phyloP scores from a whole-genome alignment of 2,329 filamentous ascomycete genomes.

The Teratosphaeria viscida region DNA sequence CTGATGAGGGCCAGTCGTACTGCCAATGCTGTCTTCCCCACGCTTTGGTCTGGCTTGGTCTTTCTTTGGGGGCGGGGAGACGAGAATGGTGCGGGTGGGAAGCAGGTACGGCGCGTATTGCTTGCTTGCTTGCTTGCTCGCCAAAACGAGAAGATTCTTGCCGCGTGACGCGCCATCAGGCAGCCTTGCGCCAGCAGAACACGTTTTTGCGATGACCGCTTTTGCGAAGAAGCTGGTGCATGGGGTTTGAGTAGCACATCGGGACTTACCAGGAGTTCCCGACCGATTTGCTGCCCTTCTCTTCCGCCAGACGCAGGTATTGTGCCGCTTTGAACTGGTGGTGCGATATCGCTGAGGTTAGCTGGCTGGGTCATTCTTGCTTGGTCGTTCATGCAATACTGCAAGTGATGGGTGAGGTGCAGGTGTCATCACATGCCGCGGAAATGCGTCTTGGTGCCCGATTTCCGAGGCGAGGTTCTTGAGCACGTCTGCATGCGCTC shows the following conservation, averaged over 20 bases:
- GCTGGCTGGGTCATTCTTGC: background rate
- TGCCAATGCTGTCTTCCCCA: background rate
- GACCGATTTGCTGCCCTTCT: conserved; percentile 77
- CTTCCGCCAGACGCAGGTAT: conserved; percentile 85
- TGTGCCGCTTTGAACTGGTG: conserved; percentile 71
- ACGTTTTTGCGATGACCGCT: background rate
- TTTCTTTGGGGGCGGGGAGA: background rate
- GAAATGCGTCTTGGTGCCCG: background rate
- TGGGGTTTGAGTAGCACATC: background rate
- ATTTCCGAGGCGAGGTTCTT: background rate
- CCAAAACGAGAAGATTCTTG: background rate
- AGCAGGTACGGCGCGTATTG: conserved; percentile 4
- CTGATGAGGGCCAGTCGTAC: background rate
- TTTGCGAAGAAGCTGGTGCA: background rate
- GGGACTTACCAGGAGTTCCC: conserved; percentile 84
- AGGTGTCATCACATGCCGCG: background rate
- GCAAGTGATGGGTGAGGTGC: background rate
- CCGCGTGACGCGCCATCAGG: background rate
- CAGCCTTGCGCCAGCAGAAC: background rate
- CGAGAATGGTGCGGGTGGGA: background rate
- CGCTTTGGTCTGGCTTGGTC: background rate
- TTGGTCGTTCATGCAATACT: background rate
- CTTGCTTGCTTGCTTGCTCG: background rate
- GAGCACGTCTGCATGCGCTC: background rate
- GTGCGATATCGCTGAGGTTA: conserved; percentile 5